Conservation (phyloP, 495 filamentous ascomycete genomes). For the Sporormia fimetaria region DNA sequence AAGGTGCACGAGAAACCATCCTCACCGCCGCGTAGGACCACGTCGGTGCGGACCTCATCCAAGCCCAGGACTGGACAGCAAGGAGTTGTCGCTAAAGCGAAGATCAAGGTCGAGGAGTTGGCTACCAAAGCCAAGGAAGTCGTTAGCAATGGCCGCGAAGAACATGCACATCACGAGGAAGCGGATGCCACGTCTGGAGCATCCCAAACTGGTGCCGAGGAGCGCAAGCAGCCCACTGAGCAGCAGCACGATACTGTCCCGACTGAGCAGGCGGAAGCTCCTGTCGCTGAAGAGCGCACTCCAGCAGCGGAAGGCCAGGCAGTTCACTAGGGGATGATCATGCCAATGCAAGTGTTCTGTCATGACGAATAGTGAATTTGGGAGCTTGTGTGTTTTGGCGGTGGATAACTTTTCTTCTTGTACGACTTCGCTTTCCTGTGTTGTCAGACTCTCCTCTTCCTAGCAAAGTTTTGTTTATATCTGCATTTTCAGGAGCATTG, state of each 20-base stretch:
- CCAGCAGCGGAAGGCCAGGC: slow-evolving; percentile 13
- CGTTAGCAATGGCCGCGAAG: slow-evolving; percentile 12
- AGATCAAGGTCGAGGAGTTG: slow-evolving; percentile 17
- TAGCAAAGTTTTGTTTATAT: slow-evolving; percentile 2
- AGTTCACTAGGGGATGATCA: slow-evolving; percentile 9
- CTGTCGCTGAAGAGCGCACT: slow-evolving; percentile 12
- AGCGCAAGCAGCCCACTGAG: not conserved
- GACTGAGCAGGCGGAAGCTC: slow-evolving; percentile 7
- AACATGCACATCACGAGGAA: slow-evolving; percentile 5
- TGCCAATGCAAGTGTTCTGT: not conserved
- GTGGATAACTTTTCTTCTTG: too few species aligned
- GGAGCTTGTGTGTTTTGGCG: too few species aligned
- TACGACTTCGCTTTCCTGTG: not conserved
- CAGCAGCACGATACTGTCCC: slow-evolving; percentile 1
- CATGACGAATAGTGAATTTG: too few species aligned
- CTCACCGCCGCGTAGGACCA: slow-evolving; percentile 16
- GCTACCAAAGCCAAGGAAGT: slow-evolving; percentile 17
- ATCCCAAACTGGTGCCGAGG: not conserved
- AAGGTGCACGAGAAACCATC: slow-evolving; percentile 60
- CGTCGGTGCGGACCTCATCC: slow-evolving; percentile 4
- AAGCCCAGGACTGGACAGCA: slow-evolving; percentile 12
- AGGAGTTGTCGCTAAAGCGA: slow-evolving; percentile 14
- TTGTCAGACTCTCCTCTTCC: slow-evolving; percentile 2
- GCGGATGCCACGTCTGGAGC: not conserved
- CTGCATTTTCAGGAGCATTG: slow-evolving; percentile 21